phyloP scores from a whole-genome alignment of 106 monocot genomes.

The Acanthochlamys bracteata region DNA sequence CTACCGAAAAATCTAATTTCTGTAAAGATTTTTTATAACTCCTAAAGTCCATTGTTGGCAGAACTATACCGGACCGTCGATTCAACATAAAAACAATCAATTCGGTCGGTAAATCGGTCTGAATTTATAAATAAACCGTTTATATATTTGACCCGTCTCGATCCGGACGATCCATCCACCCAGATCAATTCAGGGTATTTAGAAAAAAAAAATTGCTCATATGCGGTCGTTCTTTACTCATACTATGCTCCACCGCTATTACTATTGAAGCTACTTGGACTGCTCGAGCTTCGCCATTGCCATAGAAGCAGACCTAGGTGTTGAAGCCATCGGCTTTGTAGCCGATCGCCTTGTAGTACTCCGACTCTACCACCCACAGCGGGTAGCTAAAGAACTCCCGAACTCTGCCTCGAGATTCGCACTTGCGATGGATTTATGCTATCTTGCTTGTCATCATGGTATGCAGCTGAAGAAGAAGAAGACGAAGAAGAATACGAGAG shows the following conservation, averaged over 20 bases:
- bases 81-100: no score
- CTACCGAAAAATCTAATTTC: no score
- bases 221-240: no score
- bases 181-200: no score
- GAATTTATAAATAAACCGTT: no score
- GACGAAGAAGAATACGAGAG: constrained; percentile 57
- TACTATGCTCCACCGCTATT: constrained; percentile 6
- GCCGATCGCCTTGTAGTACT: constrained; percentile 8
- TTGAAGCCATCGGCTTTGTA: not conserved
- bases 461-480: constrained; percentile 47
- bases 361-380: constrained; percentile 6
- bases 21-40: no score
- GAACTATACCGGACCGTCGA: no score
- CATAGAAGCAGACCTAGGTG: constrained; percentile 26
- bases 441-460: constrained; percentile 42
- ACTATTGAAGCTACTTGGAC: constrained; percentile 50
- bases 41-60: no score
- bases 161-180: no score
- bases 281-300: constrained; percentile 74
- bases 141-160: no score
- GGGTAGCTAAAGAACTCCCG: not conserved
- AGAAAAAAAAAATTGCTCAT: no score
- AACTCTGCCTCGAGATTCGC: not conserved
- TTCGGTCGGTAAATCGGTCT: no score
- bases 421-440: not conserved